These are phyloP conservation scores for Trichoderma orchidacearum DNA, from an alignment of 495 filamentous ascomycete species.

Conservation along the genomic window DNA sequence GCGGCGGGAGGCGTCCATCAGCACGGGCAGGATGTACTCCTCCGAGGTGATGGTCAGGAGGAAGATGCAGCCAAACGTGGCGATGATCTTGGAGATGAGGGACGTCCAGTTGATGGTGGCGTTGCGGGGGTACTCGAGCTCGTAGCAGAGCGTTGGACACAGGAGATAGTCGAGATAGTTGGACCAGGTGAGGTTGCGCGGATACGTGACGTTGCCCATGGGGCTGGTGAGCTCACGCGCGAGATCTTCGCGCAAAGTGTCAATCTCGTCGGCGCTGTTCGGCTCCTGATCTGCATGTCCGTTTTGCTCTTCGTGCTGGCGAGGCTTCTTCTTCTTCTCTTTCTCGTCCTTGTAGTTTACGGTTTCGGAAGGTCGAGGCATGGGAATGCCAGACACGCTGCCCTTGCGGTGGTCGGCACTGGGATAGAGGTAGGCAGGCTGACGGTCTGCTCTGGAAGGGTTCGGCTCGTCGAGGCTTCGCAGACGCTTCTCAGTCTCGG, in stretches of 20 bases:
- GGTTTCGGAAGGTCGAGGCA: background rate
- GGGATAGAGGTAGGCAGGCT: constrained; percentile 64
- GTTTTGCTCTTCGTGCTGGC: constrained; percentile 10
- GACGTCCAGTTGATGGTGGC: constrained; percentile 62
- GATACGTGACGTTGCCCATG: constrained; percentile 79
- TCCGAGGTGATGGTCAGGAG: constrained; percentile 81
- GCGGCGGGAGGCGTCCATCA: constrained; percentile 57
- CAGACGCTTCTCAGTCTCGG: constrained; percentile 68
- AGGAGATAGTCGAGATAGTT: constrained; percentile 85
- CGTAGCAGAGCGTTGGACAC: constrained; percentile 94
- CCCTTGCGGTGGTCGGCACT: constrained; percentile 42
- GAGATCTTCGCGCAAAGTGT: constrained; percentile 67
- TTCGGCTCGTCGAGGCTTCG: constrained; percentile 61
- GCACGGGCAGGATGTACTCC: constrained; percentile 88
- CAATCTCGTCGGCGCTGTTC: constrained; percentile 29
- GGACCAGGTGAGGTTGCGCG: constrained; percentile 62
- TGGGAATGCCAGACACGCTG: constrained; percentile 9
- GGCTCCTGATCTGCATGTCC: constrained; percentile 11
- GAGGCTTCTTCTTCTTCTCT: background rate
- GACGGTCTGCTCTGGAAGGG: constrained; percentile 37
- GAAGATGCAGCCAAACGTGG: constrained; percentile 94
- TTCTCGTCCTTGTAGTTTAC: constrained; percentile 4
- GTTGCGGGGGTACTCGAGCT: constrained; percentile 88
- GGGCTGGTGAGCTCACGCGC: constrained; percentile 85
- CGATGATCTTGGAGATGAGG: constrained; percentile 71